phyloP scores from a whole-genome alignment of 202 grass and related monocot genomes.

The Carex arenaria region DNA sequence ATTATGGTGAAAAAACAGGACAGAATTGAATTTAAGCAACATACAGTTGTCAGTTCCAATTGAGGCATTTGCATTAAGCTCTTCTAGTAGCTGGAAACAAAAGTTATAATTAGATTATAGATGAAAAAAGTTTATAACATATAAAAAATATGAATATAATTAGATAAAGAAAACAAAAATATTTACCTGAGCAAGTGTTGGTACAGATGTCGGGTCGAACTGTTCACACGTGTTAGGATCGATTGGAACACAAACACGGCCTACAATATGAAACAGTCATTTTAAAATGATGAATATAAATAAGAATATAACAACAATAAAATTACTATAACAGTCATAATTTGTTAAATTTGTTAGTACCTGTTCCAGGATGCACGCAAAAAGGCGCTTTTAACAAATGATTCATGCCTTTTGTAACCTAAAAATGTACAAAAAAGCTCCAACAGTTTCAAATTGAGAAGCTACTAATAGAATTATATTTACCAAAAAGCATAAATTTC shows the following conservation, averaged over 20 bases:
- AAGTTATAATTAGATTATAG: conserved; percentile 12
- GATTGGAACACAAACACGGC: conserved; percentile 81
- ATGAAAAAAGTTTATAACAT: conserved; percentile 16
- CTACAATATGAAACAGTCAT: conserved; percentile 33
- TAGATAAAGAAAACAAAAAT: neutral
- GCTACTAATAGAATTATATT: neutral
- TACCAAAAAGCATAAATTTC: neutral
- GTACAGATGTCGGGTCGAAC: conserved; percentile 74
- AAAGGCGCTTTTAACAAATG: conserved; percentile 92
- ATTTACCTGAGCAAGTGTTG: conserved; percentile 56
- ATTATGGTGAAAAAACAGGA: neutral
- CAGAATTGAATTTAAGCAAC: neutral
- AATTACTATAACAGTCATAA: neutral
- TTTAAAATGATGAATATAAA: neutral
- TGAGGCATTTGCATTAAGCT: conserved; percentile 59
- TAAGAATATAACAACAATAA: neutral
- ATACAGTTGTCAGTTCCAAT: conserved; percentile 53
- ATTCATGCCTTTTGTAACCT: conserved; percentile 97
- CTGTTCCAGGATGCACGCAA: conserved; percentile 85
- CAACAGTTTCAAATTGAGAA: neutral
- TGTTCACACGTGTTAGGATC: conserved; percentile 73
- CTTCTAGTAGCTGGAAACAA: conserved; percentile 60
- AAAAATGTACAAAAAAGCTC: neutral
- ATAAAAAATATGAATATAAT: neutral
- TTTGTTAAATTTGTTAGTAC: conserved; percentile 25